A percentile compares a stretch with the other conserved stretches of the same genome.
These are phyloP conservation scores for Senecio squalidus DNA, from an alignment of 140 eudicot species.

Conservation along the genomic window DNA sequence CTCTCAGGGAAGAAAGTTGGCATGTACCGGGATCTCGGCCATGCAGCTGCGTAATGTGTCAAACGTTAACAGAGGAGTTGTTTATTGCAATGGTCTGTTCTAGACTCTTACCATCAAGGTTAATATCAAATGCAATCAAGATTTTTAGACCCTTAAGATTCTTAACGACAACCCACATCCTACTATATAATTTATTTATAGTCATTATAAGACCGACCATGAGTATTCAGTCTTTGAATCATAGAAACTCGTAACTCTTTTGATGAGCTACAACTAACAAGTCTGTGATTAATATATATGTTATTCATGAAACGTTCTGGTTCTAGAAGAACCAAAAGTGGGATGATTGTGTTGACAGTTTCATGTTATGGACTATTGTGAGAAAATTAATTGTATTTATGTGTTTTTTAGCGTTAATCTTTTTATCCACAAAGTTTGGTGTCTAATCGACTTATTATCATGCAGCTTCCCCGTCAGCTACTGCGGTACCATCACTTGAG, in stretches of 20 bases:
- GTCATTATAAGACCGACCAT: neutral
- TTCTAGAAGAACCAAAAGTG: neutral
- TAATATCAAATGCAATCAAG: conserved; percentile 37
- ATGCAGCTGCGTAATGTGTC: conserved; percentile 51
- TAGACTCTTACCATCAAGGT: conserved; percentile 68
- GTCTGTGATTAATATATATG: neutral
- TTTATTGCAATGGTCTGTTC: conserved; percentile 98
- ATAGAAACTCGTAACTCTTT: neutral
- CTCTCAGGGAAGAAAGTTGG: conserved; percentile 66
- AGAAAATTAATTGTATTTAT: neutral
- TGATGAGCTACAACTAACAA: neutral
- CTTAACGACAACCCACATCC: conserved; percentile 2
- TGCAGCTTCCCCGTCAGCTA: conserved; percentile 70
- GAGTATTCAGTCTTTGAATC: neutral
- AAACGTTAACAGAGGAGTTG: conserved; percentile 54
- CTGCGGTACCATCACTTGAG: conserved; percentile 52
- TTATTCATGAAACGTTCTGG: neutral
- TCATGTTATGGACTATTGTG: neutral
- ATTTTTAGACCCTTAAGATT: conserved; percentile 20
- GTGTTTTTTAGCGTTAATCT: conserved; percentile 1
- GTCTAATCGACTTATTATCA: conserved; percentile 26
- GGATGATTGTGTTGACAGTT: neutral
- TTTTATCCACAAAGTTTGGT: conserved; percentile 11
- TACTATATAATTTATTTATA: neutral
- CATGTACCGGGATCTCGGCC: conserved; percentile 69